Conservation (phyloP, 73 alveolate genomes). For the Blepharisma stoltei region DNA sequence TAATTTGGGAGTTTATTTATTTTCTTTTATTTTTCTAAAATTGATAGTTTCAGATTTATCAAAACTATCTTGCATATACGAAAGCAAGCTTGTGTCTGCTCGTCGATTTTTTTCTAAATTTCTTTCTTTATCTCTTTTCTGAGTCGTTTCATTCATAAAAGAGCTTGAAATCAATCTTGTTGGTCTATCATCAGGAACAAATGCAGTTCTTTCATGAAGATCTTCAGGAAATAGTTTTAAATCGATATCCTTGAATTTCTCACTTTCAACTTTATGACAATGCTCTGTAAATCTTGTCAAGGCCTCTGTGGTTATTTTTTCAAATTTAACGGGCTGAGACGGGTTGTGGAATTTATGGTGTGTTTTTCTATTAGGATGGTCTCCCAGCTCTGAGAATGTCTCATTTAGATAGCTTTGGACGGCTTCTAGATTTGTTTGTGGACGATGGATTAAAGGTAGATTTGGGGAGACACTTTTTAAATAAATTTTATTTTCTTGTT, state of each 20-base stretch:
- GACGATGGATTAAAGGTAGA: not conserved
- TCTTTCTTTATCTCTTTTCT: too few species aligned
- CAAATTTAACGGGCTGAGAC: not conserved
- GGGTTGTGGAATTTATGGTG: too few species aligned
- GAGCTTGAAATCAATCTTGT: not conserved
- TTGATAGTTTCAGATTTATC: too few species aligned
- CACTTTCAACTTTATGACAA: not conserved
- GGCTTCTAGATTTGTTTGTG: not conserved
- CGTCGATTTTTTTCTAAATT: too few species aligned
- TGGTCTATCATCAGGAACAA: constrained; percentile 11
- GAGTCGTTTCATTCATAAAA: too few species aligned
- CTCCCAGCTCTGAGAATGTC: not conserved
- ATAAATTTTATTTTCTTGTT: not conserved
- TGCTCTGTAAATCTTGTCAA: not conserved
- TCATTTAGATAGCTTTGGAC: not conserved
- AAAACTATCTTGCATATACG: too few species aligned
- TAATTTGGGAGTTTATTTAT: too few species aligned
- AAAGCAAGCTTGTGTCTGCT: too few species aligned
- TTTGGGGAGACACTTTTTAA: constrained; percentile 29
- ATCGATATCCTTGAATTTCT: not conserved
- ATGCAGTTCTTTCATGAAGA: not conserved
- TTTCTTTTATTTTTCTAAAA: too few species aligned
- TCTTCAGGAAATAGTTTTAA: constrained; percentile 13
- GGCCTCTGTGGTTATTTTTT: not conserved
- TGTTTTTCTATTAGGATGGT: not conserved